phyloP scores from a whole-genome alignment of 2,329 filamentous ascomycete genomes.

The Rhynchosporium graminicola region DNA sequence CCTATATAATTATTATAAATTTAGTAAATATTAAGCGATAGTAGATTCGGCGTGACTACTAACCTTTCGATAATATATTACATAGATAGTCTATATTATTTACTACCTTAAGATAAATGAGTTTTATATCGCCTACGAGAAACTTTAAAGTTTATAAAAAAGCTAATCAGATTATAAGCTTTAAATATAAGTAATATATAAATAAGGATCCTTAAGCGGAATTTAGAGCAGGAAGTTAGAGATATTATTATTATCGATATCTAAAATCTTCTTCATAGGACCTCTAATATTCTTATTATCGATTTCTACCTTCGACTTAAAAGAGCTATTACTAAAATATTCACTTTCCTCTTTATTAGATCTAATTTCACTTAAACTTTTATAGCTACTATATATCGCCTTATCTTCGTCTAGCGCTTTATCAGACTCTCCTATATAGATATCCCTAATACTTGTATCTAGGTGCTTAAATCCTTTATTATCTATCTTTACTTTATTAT shows the following conservation, averaged over 20 bases:
- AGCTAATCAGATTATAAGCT: constrained; percentile 2
- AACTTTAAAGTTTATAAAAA: constrained; percentile 5
- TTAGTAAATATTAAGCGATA: background rate
- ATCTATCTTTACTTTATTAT: constrained; percentile 1
- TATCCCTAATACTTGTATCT: background rate
- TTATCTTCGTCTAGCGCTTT: background rate
- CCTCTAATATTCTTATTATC: background rate
- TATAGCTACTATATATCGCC: background rate
- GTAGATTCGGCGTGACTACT: background rate
- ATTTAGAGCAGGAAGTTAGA: constrained; percentile 10
- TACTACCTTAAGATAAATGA: background rate
- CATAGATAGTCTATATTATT: background rate
- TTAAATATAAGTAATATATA: constrained; percentile 5
- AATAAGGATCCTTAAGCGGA: background rate
- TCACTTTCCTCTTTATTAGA: background rate
- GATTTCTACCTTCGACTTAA: background rate
- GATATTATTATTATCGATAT: constrained; percentile 6
- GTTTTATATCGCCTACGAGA: background rate
- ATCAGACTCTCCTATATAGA: background rate
- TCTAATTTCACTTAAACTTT: constrained; percentile 4
- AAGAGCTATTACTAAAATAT: background rate
- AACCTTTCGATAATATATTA: background rate
- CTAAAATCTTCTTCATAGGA: background rate
- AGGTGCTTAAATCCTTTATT: background rate
- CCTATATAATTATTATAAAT: background rate